Evolutionary conservation across 495 filamentous ascomycete genomes (phyloP).

Genomic region (Xylaria palmicola): DNA sequence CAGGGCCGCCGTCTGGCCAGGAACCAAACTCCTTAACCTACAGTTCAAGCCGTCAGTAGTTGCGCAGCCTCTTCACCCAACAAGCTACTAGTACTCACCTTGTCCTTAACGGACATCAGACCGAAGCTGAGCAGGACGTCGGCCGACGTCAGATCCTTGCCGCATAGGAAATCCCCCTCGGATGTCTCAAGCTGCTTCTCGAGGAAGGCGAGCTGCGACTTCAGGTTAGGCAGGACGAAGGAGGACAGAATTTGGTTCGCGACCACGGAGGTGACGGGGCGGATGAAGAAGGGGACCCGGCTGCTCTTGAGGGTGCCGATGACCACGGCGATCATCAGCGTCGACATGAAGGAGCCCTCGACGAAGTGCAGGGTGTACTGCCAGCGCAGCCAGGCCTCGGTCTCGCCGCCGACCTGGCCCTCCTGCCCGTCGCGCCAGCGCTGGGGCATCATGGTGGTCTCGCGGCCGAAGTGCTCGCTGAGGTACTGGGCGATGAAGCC

Average conservation of each 20-base stretch:
- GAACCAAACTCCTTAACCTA: constrained; percentile 48
- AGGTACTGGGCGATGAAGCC: constrained; percentile 80
- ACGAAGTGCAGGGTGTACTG: constrained; percentile 79
- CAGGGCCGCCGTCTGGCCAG: constrained; percentile 23
- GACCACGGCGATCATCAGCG: constrained; percentile 51
- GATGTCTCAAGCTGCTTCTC: constrained; percentile 67
- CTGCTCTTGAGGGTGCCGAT: constrained; percentile 52
- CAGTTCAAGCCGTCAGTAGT: neutral
- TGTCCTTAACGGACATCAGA: constrained; percentile 57
- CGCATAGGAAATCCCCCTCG: constrained; percentile 69
- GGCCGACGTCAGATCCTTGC: constrained; percentile 67
- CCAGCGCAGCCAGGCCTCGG: constrained; percentile 72
- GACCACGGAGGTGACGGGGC: constrained; percentile 67
- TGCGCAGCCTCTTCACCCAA: neutral
- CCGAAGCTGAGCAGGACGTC: constrained; percentile 83
- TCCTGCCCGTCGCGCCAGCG: constrained; percentile 58
- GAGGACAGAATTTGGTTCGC: constrained; percentile 57
- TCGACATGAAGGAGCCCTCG: constrained; percentile 68
- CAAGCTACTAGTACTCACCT: constrained; percentile 8
- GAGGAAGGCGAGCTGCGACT: constrained; percentile 67
- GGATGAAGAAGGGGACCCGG: constrained; percentile 80
- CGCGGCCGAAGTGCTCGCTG: constrained; percentile 61
- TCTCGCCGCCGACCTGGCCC: constrained; percentile 62
- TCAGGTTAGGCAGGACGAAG: constrained; percentile 64
- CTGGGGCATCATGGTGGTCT: constrained; percentile 59